These are phyloP conservation scores for Fusarium tjaetaba DNA, from an alignment of 2,329 filamentous ascomycete species.

Conservation along the genomic window DNA sequence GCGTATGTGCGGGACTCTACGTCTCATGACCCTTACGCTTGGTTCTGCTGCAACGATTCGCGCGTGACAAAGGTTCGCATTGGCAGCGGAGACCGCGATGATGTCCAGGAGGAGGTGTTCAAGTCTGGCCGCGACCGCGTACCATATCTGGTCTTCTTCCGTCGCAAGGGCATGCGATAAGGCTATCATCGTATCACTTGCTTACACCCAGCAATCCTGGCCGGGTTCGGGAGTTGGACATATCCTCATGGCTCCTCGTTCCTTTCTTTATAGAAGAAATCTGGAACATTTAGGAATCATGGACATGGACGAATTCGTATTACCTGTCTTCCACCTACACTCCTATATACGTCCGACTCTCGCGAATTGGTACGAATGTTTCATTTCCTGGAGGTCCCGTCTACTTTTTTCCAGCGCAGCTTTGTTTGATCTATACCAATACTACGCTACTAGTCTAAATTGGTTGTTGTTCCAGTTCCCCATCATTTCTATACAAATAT, in stretches of 20 bases:
- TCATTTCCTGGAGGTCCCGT: not conserved
- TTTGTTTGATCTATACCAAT: not conserved
- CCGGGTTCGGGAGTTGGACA: not conserved
- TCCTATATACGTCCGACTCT: not conserved
- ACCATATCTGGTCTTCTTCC: slow-evolving; percentile 60
- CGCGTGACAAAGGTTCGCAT: slow-evolving; percentile 55
- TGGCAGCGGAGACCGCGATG: slow-evolving; percentile 48
- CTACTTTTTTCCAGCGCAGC: slow-evolving; percentile 6
- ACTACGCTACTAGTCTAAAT: not conserved
- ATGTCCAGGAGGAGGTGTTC: slow-evolving; percentile 53
- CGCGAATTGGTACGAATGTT: not conserved
- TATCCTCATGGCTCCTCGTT: not conserved
- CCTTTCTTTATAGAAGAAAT: not conserved
- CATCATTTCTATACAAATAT: not conserved
- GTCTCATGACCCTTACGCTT: slow-evolving; percentile 54
- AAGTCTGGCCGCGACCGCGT: slow-evolving; percentile 51
- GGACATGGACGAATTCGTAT: not conserved
- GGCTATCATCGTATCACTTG: not conserved
- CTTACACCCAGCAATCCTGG: not conserved
- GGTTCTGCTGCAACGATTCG: slow-evolving; percentile 62
- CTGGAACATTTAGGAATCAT: not conserved
- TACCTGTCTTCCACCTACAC: not conserved
- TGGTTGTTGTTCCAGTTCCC: not conserved
- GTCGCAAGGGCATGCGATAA: slow-evolving; percentile 49
- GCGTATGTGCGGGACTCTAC: slow-evolving; percentile 71